A percentile compares a stretch with the other conserved stretches of the same genome.
These are phyloP conservation scores for Prunella vulgaris DNA, from an alignment of 257 asterid genomes.

Conservation along the genomic window DNA sequence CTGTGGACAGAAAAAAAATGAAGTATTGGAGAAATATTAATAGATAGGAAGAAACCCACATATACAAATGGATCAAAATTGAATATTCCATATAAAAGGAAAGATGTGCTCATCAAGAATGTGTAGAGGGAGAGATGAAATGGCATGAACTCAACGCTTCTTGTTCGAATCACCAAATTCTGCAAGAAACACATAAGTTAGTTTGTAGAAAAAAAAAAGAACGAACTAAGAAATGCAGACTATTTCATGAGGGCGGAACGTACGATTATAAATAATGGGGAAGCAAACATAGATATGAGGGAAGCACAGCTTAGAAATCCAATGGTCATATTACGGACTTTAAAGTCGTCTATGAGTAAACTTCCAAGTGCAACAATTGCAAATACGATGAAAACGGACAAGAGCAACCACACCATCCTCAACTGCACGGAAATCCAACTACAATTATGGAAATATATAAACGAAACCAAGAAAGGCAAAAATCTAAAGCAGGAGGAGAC, in stretches of 20 bases:
- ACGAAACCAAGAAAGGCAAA: neutral
- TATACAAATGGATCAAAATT: constrained; percentile 54
- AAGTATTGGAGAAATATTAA: neutral
- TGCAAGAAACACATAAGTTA: constrained; percentile 17
- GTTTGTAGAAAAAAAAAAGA: neutral
- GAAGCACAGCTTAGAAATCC: constrained; percentile 52
- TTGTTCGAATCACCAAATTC: constrained; percentile 57
- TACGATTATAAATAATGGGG: constrained; percentile 59
- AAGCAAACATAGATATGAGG: constrained; percentile 66
- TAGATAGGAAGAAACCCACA: constrained; percentile 28
- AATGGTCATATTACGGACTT: constrained; percentile 35
- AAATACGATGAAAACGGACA: constrained; percentile 37
- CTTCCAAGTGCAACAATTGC: constrained; percentile 38
- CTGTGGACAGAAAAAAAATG: neutral
- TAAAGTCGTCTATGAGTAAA: constrained; percentile 37
- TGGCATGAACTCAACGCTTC: constrained; percentile 66
- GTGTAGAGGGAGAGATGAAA: constrained; percentile 56
- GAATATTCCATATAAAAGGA: constrained; percentile 52
- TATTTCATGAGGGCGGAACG: constrained; percentile 6
- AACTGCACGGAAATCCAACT: constrained; percentile 30
- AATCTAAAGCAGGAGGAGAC: neutral
- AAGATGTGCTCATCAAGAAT: constrained; percentile 59
- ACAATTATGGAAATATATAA: neutral
- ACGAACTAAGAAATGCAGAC: neutral
- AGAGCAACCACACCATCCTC: constrained; percentile 45